Evolutionary conservation across 305 asterid genomes (phyloP), one percentile per base, ranked within the genome.

Genomic region (Nicotiana rustica): DNA sequence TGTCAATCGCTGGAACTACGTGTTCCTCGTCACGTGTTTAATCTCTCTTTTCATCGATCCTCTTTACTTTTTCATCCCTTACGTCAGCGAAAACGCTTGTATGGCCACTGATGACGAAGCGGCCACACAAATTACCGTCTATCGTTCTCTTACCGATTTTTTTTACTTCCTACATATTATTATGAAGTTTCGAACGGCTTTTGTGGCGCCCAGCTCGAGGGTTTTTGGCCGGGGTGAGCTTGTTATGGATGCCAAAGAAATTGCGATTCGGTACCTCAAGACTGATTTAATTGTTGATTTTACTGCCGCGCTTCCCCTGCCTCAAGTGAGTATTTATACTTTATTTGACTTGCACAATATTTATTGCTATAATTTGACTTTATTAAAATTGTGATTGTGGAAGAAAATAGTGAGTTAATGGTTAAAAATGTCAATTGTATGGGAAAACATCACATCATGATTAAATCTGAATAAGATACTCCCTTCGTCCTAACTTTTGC

Each of bases 201-300:
- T 91, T 70, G 97, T 96, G 5, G 97, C 98, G 14, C 98, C 97
- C 0, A 92, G 91, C 78, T 96, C 99, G 12, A 88, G 97, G 71
- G 97, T 94, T 44, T 96, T 96, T 38, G 99, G 99, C 8, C 91
- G 97, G 44, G 99, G 99, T 31, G 99, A 94, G 88, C 97, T 96
- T 67, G 98, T 96, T 2, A 91, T 87, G 95, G 98, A 94, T 67
- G 89, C 95, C 21, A 82, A 18, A 0, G 89, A 91, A 78, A 96
- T 96, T 21, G 88, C 92, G 1, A 85, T 70, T 81, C 85, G 90
- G 67, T 96, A 96, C 80, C 95, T 96, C 44, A 93, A 86, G 84
- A 44, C 93, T 0, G 97, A 91, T 89, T 94, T 96, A 65, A 82
- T 92, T 6, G 70, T 94, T 19, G 99, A 96, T 85, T 86, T 96